Evolutionary conservation across 805 yeast species (phyloP).

Genomic region (Yamadazyma sp.): DNA sequence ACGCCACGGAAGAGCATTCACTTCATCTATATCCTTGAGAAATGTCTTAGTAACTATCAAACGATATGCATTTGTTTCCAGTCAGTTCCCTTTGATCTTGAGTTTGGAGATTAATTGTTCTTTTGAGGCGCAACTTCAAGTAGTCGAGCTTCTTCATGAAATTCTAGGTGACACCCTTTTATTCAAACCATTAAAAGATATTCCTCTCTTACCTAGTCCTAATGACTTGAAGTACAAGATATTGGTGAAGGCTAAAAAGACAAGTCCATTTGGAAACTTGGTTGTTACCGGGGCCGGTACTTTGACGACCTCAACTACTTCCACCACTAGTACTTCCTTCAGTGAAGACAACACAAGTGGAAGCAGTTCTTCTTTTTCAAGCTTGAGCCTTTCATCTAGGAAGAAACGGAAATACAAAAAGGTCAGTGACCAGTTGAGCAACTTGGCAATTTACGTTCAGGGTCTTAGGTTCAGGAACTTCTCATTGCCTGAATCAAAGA

Average conservation of each 20-base stretch:
- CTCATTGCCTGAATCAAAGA: slow-evolving; percentile 81
- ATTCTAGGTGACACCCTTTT: slow-evolving; percentile 61
- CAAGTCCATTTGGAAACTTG: slow-evolving; percentile 22
- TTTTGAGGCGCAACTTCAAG: slow-evolving; percentile 60
- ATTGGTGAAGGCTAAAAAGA: slow-evolving; percentile 74
- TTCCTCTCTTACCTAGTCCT: slow-evolving; percentile 65
- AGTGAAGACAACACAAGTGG: slow-evolving; percentile 35
- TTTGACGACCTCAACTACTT: slow-evolving; percentile 16
- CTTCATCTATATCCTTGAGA: slow-evolving; percentile 65
- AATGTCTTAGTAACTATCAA: slow-evolving; percentile 72
- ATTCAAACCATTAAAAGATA: slow-evolving; percentile 33
- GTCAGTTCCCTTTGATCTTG: slow-evolving; percentile 81
- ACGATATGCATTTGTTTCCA: slow-evolving; percentile 84
- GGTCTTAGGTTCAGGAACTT: slow-evolving; percentile 81
- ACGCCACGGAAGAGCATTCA: slow-evolving; percentile 84
- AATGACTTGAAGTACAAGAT: slow-evolving; percentile 65
- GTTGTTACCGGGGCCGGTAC: slow-evolving; percentile 22
- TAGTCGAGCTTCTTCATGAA: slow-evolving; percentile 52
- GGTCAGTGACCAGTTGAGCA: slow-evolving; percentile 47
- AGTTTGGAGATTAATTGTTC: slow-evolving; percentile 86
- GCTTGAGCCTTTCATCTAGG: slow-evolving; percentile 22
- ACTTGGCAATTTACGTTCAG: slow-evolving; percentile 66
- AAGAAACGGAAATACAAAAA: slow-evolving; percentile 21
- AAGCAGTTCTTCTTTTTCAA: slow-evolving; percentile 6
- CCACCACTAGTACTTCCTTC: slow-evolving; percentile 35